Conservation (phyloP, 495 filamentous ascomycete genomes). For the Penicillium steckii region DNA sequence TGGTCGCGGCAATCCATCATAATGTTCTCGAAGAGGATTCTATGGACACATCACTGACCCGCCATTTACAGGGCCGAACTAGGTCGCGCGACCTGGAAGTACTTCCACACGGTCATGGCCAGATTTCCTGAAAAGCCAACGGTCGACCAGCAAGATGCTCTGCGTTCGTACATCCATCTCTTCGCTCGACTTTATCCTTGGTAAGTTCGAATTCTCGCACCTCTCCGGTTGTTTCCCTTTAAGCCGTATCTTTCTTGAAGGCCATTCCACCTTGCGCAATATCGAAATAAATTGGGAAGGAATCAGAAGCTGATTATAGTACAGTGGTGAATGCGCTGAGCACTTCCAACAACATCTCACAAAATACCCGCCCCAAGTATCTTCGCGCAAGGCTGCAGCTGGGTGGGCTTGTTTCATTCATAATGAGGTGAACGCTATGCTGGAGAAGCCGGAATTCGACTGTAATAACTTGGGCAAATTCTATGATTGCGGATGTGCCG, state of each 20-base stretch:
- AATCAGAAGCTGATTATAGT: constrained; percentile 18
- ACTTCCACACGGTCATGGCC: constrained; percentile 94
- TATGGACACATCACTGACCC: no score
- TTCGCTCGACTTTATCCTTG: constrained; percentile 92
- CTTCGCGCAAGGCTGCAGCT: constrained; percentile 75
- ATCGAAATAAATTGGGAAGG: neutral
- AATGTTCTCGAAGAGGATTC: no score
- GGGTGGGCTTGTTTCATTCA: constrained; percentile 95
- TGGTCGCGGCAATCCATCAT: no score
- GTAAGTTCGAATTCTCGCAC: constrained; percentile 32
- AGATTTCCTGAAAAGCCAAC: constrained; percentile 87
- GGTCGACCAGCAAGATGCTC: constrained; percentile 75
- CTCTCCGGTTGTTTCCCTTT: neutral
- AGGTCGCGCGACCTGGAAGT: constrained; percentile 85
- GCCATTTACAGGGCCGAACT: constrained; percentile 78
- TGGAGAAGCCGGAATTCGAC: constrained; percentile 81
- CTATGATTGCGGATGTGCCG: constrained; percentile 94
- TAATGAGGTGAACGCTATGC: constrained; percentile 87
- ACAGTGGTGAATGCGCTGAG: constrained; percentile 85
- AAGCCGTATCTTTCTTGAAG: no score
- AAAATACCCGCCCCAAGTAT: constrained; percentile 89
- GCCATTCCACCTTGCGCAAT: neutral
- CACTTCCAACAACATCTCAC: constrained; percentile 83
- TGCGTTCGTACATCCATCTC: constrained; percentile 82
- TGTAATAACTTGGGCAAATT: constrained; percentile 86